These are phyloP conservation scores for Colletotrichum orbiculare DNA, from an alignment of 2,329 filamentous ascomycete genomes.

Conservation along the genomic window DNA sequence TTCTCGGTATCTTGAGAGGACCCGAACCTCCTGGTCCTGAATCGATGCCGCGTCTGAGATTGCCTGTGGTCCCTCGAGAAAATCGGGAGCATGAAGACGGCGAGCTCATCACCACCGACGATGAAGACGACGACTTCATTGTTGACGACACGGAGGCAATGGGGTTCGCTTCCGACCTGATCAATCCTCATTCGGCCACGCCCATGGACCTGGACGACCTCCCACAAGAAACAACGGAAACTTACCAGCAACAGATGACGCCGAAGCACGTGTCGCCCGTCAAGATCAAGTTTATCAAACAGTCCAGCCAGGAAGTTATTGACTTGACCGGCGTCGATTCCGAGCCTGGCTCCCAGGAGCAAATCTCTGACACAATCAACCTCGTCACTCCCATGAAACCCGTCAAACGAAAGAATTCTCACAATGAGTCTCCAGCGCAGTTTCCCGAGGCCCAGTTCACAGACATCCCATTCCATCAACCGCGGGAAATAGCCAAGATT, in stretches of 20 bases:
- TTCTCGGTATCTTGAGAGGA: conserved; percentile 57
- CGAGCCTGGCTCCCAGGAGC: conserved; percentile 8
- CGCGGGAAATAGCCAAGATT: conserved; percentile 29
- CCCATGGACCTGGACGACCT: conserved; percentile 26
- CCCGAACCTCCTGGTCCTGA: conserved; percentile 53
- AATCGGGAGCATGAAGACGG: conserved; percentile 51
- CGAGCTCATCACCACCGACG: conserved; percentile 63
- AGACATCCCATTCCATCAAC: conserved; percentile 29
- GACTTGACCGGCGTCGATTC: conserved; percentile 32
- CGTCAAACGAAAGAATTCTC: background rate
- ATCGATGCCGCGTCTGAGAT: conserved; percentile 42
- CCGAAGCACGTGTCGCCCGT: background rate
- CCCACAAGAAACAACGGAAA: background rate
- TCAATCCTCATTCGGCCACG: background rate
- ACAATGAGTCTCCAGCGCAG: background rate
- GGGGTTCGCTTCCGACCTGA: background rate
- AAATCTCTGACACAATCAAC: conserved; percentile 4
- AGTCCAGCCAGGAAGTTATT: conserved; percentile 12
- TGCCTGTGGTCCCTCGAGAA: conserved; percentile 38
- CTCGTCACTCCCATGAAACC: conserved; percentile 31
- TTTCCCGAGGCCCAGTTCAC: conserved; percentile 10
- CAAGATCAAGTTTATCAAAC: background rate
- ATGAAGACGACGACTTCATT: conserved; percentile 61
- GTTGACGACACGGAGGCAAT: conserved; percentile 45
- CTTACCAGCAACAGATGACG: background rate